Evolutionary conservation across 306 rosid genomes (phyloP).

Genomic region (Quercus aquifolioides): DNA sequence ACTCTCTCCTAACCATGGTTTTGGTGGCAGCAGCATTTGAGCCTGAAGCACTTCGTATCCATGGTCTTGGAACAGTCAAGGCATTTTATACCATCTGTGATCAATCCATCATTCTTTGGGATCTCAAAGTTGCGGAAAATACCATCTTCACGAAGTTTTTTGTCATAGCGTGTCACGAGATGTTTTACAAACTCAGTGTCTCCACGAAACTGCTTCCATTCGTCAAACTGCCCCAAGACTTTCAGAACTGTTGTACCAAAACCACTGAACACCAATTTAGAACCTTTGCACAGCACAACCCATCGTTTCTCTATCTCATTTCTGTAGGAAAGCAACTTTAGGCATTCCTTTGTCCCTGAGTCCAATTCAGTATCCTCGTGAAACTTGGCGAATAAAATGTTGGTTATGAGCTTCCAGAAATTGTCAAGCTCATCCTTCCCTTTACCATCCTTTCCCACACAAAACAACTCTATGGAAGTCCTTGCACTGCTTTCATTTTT

Average conservation of each 20-base stretch:
- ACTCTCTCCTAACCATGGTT: no score
- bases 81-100: slow-evolving; percentile 22
- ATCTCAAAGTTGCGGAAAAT: slow-evolving; percentile 9
- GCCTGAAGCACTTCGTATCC: slow-evolving; percentile 31
- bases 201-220: slow-evolving; percentile 32
- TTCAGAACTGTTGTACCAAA: slow-evolving; percentile 33
- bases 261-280: slow-evolving; percentile 28
- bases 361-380: slow-evolving; percentile 3
- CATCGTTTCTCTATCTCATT: slow-evolving; percentile 43
- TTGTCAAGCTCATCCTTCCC: slow-evolving; percentile 31
- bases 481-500: slow-evolving; percentile 35
- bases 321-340: slow-evolving; percentile 48
- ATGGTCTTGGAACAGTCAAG: slow-evolving; percentile 27
- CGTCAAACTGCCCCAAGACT: slow-evolving; percentile 38
- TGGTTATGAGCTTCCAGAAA: slow-evolving; percentile 46
- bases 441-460: slow-evolving; percentile 28
- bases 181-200: no score
- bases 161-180: not conserved
- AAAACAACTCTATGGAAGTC: slow-evolving; percentile 30
- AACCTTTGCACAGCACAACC: slow-evolving; percentile 46
- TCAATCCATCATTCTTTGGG: not conserved
- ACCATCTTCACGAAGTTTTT: no score
- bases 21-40: slow-evolving; percentile 18
- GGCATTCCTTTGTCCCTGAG: slow-evolving; percentile 30
- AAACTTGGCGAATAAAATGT: slow-evolving; percentile 32